Base-by-base conservation (phyloP, 2,329 filamentous ascomycete species). In the Xylaria sp. region DNA sequence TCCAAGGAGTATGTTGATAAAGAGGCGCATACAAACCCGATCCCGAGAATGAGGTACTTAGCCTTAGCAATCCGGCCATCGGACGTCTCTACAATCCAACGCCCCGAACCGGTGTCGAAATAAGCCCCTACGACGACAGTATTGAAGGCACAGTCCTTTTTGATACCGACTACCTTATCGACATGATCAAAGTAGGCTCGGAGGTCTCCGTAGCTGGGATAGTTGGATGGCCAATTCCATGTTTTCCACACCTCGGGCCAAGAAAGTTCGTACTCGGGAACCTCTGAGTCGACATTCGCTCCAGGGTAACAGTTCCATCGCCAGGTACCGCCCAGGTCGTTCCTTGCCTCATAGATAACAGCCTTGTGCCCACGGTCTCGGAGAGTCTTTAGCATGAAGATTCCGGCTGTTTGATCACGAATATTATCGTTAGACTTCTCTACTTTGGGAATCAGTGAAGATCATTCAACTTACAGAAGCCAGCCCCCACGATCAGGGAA, bases 121-220 rank as follows among this genome's bases (percentile, higher is more conserved):
- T 83, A 80, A 8, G 84, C 86, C 9, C 82, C 81, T 0, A 83
- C 78, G 3, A 89, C 87, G 2, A 85, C 82, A 0, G 85, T 87
- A 65, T 88, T 84, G 75, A 89, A 89, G 0, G 83, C 79, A 32
- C 81, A 83, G 67, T 89, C 86, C 71, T 88, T 89, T 74, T 84
- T 86, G 21, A 90, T 78, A 12, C 82, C 78, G 6, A 88, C 72
- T 4, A 85, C 81, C 65, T 85, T 85, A 62, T 89, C 88, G 19
- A 88, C 83, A 58, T 88, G 85, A 17, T 88, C 83, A 73, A 90
- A 90, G 75, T 90, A 90, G 3, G 76, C 74, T 12, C 85, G 81
- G 0, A 90, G 79, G 53, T 90, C 85, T 27, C 81, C 69, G 27
- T 82, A 85, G 11, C 77, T 82, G 0, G 87, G 86, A 58, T 86